These are phyloP conservation scores for Fusarium sp. DNA, from an alignment of 2,329 filamentous ascomycete genomes.

Conservation along the genomic window DNA sequence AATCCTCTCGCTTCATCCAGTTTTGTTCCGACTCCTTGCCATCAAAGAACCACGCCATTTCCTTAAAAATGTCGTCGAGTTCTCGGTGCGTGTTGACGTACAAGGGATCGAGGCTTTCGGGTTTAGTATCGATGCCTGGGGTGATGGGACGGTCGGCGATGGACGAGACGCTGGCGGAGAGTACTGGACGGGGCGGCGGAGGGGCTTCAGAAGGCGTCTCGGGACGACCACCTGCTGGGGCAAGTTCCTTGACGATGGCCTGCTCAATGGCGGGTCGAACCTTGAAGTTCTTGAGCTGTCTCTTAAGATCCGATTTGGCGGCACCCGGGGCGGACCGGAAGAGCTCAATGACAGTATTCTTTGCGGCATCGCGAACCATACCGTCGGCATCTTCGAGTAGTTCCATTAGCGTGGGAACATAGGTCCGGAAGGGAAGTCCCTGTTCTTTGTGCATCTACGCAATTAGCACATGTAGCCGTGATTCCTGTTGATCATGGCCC, in stretches of 20 bases:
- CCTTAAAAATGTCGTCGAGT: constrained; percentile 86
- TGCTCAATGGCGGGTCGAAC: constrained; percentile 88
- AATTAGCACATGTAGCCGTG: constrained; percentile 19
- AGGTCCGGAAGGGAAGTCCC: constrained; percentile 82
- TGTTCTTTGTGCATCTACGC: constrained; percentile 83
- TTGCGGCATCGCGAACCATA: constrained; percentile 86
- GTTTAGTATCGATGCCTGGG: constrained; percentile 71
- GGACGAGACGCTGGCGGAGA: constrained; percentile 66
- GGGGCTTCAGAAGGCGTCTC: constrained; percentile 56
- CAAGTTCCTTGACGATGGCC: constrained; percentile 81
- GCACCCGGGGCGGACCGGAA: constrained; percentile 85
- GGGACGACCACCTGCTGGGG: constrained; percentile 60
- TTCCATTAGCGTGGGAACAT: constrained; percentile 85
- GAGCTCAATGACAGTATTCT: constrained; percentile 84
- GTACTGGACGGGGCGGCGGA: constrained; percentile 55
- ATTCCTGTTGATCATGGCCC: neutral
- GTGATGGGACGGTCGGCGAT: constrained; percentile 67
- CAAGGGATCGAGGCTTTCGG: constrained; percentile 80
- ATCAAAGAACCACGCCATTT: constrained; percentile 86
- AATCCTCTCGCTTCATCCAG: constrained; percentile 89
- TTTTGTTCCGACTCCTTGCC: constrained; percentile 92
- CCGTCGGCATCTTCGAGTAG: constrained; percentile 92
- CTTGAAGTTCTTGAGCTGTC: constrained; percentile 84
- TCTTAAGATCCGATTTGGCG: constrained; percentile 90
- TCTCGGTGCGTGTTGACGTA: constrained; percentile 88